Evolutionary conservation across 768 basidiomycete species (phyloP), one percentile per base, ranked within the genome.

Genomic region (Tylopilus plumbeoviolaceoides): DNA sequence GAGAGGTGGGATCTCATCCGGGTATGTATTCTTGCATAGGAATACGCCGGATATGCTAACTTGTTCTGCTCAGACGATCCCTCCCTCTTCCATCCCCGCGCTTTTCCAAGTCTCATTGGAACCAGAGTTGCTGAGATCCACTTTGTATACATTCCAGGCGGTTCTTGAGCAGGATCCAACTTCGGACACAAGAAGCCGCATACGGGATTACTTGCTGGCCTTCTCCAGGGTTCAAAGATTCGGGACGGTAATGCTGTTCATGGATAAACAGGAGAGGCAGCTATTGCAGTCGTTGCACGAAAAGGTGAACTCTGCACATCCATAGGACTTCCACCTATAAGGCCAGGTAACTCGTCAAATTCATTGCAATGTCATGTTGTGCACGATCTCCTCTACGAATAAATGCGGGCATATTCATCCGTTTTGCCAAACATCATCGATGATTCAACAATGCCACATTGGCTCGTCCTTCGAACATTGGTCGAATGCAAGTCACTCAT

Each of bases 91-190:
- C 17, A 65, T 91, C 25, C 86, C 88, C 1, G 58, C 73, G 2
- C 67, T 92, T 36, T 89, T 87, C 69, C 77, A 85, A 59, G 80
- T 75, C 0, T 87, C 87, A 0, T 74, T 92, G 30, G 90, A 91
- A 42, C 79, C 90, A 0, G 60, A 74, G 1, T 60, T 87, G 25
- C 76, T 92, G 17, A 72, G 74, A 3, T 79, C 81, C 1, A 72
- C 91, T 20, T 64, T 91, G 23, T 69, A 74, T 27, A 77, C 76
- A 3, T 80, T 90, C 57, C 65, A 62, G 8, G 60, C 61, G 67
- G 11, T 64, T 75, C 51, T 57, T 51, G 41, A 55, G 27, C 61
- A 56, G 23, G 50, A 60, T 47, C 36, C 64, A 3, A 17, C 51
- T 42, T 25, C 49, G 17, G 47, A 43, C 18, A 44, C 44, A 44